Evolutionary conservation across 805 yeast genomes (phyloP), one percentile per base, ranked within the genome.

Genomic region (Crinitomyces ghanaensis): DNA sequence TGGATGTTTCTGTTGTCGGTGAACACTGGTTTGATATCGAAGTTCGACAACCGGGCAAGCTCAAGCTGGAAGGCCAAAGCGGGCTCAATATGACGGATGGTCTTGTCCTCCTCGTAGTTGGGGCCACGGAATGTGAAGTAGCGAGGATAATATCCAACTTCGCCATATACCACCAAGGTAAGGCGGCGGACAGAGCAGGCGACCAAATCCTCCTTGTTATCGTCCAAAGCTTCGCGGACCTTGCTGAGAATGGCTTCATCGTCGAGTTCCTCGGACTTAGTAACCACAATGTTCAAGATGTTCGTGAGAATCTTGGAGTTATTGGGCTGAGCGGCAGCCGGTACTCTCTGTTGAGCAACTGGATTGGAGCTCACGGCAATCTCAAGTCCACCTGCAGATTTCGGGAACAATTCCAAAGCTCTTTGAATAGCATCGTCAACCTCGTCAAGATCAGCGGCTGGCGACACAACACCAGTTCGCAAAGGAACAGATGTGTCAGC

Each of bases 41-140:
- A 91, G 66, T 91, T 93, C 28, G 93, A 83, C 61, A 91, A 69
- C 63, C 97, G 77, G 50, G 83, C 88, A 43, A 91, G 70, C 63
- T 91, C 99, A 46, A 91, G 71, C 66, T 91, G 98, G 80, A 76
- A 91, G 33, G 98, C 97, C 50, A 88, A 68, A 26, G 97, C 95
- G 16, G 99, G 99, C 60, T 91, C 97, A 48, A 91, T 85, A 57
- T 91, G 96, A 66, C 99, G 85, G 56, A 91, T 81, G 14, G 86
- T 86, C 60, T 77, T 74, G 63, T 91, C 94, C 63, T 91, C 99
- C 22, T 49, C 51, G 55, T 80, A 91, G 23, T 69, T 68, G 33
- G 93, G 93, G 41, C 88, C 94, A 51, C 81, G 82, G 72, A 83
- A 91, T 24, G 97, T 91, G 66, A 77, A 91, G 66, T 88, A 91